phyloP scores from a whole-genome alignment of 1,139 yeast species.

The Taphrina confusa region DNA sequence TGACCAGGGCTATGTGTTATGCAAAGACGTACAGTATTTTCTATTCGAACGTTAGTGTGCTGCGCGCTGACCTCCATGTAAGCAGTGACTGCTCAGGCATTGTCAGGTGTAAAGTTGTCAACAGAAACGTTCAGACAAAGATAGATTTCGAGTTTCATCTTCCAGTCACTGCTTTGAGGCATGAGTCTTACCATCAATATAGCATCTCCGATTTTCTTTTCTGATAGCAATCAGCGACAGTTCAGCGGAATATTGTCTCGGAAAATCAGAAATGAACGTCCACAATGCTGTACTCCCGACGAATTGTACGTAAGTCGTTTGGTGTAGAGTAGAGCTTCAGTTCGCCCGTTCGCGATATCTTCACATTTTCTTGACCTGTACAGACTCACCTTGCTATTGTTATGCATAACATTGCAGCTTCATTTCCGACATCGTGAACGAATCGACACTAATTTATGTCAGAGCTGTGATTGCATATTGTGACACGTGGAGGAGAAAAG shows the following conservation, averaged over 20 bases:
- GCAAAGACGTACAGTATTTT: no score
- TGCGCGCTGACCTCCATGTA: no score
- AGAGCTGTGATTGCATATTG: no score
- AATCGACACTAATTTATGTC: no score
- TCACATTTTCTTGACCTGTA: background rate
- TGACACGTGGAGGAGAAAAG: background rate
- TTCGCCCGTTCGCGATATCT: conserved; percentile 36
- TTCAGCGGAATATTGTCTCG: background rate
- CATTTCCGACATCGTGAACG: no score
- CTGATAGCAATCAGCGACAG: no score
- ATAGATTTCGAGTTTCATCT: background rate
- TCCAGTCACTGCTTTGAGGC: conserved; percentile 7
- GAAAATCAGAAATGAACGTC: conserved; percentile 35
- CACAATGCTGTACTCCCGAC: conserved; percentile 25
- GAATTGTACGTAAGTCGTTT: conserved; percentile 36
- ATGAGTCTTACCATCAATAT: no score
- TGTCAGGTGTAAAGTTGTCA: conserved; percentile 33
- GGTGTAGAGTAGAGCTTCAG: conserved; percentile 24
- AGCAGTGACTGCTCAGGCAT: conserved; percentile 31
- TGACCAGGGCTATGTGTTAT: no score
- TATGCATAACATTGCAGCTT: background rate
- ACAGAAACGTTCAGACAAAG: conserved; percentile 22
- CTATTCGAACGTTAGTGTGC: no score
- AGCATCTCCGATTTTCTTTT: no score
- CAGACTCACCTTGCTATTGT: background rate